Percentiles rank a stretch among this genome's conserved stretches.
Evolutionary conservation across 2,329 filamentous ascomycete species (phyloP).

Genomic region (Metarhizium humberi): DNA sequence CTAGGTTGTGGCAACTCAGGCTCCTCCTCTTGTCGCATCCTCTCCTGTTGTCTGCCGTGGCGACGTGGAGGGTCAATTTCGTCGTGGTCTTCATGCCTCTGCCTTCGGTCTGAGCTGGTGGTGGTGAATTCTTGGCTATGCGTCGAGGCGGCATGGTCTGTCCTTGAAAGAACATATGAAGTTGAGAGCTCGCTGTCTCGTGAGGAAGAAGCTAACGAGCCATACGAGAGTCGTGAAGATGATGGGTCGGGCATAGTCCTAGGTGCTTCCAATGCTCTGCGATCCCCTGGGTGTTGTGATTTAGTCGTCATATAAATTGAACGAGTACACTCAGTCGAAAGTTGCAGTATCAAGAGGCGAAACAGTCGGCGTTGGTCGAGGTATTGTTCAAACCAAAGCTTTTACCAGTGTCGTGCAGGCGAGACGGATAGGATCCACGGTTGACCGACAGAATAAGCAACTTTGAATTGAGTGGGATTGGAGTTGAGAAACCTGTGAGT

Average conservation of each 20-base stretch:
- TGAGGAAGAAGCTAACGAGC: constrained; percentile 1
- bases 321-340: neutral
- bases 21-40: neutral
- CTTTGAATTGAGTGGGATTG: neutral
- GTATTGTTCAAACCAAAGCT: neutral
- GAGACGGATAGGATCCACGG: neutral
- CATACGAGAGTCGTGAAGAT: neutral
- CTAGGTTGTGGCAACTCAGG: neutral
- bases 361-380: neutral
- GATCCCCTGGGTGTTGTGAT: neutral
- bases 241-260: neutral
- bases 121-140: neutral
- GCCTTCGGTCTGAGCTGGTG: neutral
- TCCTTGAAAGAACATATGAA: constrained; percentile 1
- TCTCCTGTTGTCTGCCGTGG: neutral
- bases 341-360: neutral
- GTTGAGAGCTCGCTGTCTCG: constrained; percentile 3
- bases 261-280: neutral
- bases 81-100: neutral
- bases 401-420: neutral
- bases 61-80: neutral
- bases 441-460: neutral
- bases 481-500: neutral
- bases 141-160: neutral
- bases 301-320: neutral